Base-by-base conservation (phyloP, 2,329 filamentous ascomycete species). In the Stromatinia cepivora region DNA sequence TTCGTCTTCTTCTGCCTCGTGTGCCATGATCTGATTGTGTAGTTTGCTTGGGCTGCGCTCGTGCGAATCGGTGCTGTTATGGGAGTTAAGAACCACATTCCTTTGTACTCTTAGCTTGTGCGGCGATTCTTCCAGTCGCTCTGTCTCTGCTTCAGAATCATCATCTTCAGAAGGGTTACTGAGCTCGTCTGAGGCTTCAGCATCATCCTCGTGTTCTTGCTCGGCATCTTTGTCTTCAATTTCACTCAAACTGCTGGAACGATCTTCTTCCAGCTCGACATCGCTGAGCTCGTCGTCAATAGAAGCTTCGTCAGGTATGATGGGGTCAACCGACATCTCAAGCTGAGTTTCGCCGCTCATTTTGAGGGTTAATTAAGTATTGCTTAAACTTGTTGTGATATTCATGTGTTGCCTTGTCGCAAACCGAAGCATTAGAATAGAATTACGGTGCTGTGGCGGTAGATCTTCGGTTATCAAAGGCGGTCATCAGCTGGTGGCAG, bases 201-300 rank as follows among this genome's bases (percentile, higher is more conserved):
- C 86, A 66, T 90, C 82, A 17, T 81, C 81, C 4, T 81, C 81
- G 72, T 91, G 88, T 65, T 92, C 90, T 58, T 84, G 86, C 56
- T 84, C 86, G 72, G 92, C 89, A 76, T 88, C 88, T 68, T 63
- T 68, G 76, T 97, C 92, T 77, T 94, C 93, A 69, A 97, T 92
- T 76, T 97, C 94, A 82, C 93, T 97, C 75, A 98, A 85, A 76
- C 93, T 95, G 80, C 94, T 98, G 52, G 94, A 97, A 66, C 91
- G 85, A 78, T 88, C 89, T 79, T 91, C 92, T 50, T 68, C 66
- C 76, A 89, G 88, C 52, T 78, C 77, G 28, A 76, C 71, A 68
- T 78, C 76, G 70, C 76, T 78, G 71, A 77, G 69, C 52, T 78
- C 76, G 48, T 64, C 66, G 62, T 76, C 75, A 69, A 72, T 66